Evolutionary conservation across 768 basidiomycete genomes (phyloP).

Genomic region (Exsudoporus frostii): DNA sequence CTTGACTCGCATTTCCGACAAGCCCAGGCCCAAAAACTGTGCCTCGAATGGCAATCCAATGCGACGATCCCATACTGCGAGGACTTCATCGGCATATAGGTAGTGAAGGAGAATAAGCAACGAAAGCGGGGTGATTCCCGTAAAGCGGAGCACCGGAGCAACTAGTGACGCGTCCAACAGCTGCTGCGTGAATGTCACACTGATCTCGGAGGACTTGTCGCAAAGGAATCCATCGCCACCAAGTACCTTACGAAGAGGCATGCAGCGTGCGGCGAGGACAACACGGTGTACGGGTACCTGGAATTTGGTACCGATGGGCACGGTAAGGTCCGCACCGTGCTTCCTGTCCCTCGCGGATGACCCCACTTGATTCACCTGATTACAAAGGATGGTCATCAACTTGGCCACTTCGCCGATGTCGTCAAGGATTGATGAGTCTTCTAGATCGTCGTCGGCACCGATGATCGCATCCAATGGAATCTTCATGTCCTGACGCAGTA

Average conservation of each 20-base stretch:
- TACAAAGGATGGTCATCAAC: conserved; percentile 15
- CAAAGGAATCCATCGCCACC: conserved; percentile 28
- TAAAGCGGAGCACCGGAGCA: conserved; percentile 32
- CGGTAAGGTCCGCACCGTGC: conserved; percentile 62
- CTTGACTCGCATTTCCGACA: conserved; percentile 51
- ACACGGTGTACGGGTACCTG: conserved; percentile 61
- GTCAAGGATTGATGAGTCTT: conserved; percentile 34
- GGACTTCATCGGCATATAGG: conserved; percentile 82
- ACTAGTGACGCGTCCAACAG: not conserved
- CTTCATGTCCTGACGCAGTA: not conserved
- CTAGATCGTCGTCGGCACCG: conserved; percentile 36
- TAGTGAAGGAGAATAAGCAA: conserved; percentile 77
- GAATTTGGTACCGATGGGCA: conserved; percentile 44
- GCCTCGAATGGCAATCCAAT: conserved; percentile 44
- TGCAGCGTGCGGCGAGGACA: conserved; percentile 61
- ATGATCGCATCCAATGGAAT: not conserved
- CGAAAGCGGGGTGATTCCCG: conserved; percentile 60
- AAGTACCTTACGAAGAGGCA: conserved; percentile 44
- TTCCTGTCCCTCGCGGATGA: conserved; percentile 19
- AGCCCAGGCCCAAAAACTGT: conserved; percentile 38
- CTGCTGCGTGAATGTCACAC: conserved; percentile 26
- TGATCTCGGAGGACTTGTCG: conserved; percentile 30
- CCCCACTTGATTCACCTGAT: not conserved
- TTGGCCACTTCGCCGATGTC: conserved; percentile 35
- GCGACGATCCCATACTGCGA: conserved; percentile 83